These are phyloP conservation scores for Hyaloscypha finlandica DNA, from an alignment of 495 filamentous ascomycete species.

Conservation along the genomic window DNA sequence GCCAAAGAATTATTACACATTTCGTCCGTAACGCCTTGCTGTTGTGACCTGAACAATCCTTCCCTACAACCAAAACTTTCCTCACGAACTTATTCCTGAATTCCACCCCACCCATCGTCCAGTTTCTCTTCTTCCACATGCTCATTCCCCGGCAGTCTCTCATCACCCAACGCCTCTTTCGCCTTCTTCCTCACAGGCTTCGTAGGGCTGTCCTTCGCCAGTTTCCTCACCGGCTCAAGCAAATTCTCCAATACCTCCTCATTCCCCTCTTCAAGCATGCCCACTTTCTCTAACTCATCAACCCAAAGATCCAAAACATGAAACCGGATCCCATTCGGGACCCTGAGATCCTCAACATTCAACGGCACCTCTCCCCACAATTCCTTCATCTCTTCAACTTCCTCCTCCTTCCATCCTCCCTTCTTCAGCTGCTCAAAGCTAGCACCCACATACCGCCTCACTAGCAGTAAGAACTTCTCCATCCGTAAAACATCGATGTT, in stretches of 20 bases:
- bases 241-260: constrained; percentile 52
- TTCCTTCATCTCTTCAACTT: constrained; percentile 28
- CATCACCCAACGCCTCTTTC: constrained; percentile 73
- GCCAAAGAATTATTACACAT: constrained; percentile 16
- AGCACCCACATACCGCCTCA: constrained; percentile 72
- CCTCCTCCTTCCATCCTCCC: constrained; percentile 37
- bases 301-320: constrained; percentile 92
- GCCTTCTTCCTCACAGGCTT: constrained; percentile 74
- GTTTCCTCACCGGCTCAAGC: constrained; percentile 59
- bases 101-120: constrained; percentile 66
- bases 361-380: constrained; percentile 45
- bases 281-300: constrained; percentile 75
- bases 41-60: neutral
- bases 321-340: constrained; percentile 81
- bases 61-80: neutral
- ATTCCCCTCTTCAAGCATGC: constrained; percentile 47
- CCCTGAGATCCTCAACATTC: constrained; percentile 45
- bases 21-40: constrained; percentile 30
- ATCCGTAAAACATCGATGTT: constrained; percentile 82
- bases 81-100: constrained; percentile 53
- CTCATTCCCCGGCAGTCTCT: constrained; percentile 60
- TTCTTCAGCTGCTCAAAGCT: constrained; percentile 59
- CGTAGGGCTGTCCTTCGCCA: constrained; percentile 57
- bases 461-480: constrained; percentile 89
- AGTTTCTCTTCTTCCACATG: constrained; percentile 36